Base-by-base conservation (phyloP, 345 rosid species). In the Rubroshorea leprosula region DNA sequence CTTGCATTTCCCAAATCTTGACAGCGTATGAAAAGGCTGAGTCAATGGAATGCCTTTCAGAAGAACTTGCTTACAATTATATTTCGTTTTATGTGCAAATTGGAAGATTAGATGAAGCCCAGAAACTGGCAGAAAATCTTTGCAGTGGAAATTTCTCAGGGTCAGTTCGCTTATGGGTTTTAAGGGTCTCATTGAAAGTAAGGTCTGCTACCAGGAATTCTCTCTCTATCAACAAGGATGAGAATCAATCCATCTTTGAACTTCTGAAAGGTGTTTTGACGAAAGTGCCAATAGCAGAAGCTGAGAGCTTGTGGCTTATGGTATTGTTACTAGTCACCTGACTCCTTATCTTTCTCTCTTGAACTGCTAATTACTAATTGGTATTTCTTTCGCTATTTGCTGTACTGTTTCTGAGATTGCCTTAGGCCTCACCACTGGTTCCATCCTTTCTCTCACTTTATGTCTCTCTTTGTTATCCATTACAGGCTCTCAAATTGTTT, bases 271-370 rank as follows among this genome's bases (percentile, higher is more conserved):
- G 68, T 17, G 76, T 73, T 57, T 65, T 89, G 73, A 65, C 60
- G 3, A 87, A 75, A 68, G 74, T 69, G 58, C 49, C 87, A 8
- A 51, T 79, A 43, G 62, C 81, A 19, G 79, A 85, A 74, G 83
- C 97, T 49, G 89, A 82, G 73, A 74, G 78, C 74, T 70, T 89
- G 76, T 93, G 99, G 99, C 61, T 65, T 22, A 72, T 79, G 96
- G 99, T 89, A 82, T 54, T n/a, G 77, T 65, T n/a, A 93, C 64
- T 90, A 29, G 9, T 29, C 35, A 29, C 9, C 35, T 12, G 4
- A 16, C 51, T 65, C 69, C 17, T 87, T 41, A 80, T 94, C 16
- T 90, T 82, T 60, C 76, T 93, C 23, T 97, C 83, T 15, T 87
- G 85, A 65, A 94, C 35, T 29, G 9, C 35, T 29, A 9, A 4